Conservation (phyloP, 73 alveolate genomes). For the Paramecium sexaurelia region DNA sequence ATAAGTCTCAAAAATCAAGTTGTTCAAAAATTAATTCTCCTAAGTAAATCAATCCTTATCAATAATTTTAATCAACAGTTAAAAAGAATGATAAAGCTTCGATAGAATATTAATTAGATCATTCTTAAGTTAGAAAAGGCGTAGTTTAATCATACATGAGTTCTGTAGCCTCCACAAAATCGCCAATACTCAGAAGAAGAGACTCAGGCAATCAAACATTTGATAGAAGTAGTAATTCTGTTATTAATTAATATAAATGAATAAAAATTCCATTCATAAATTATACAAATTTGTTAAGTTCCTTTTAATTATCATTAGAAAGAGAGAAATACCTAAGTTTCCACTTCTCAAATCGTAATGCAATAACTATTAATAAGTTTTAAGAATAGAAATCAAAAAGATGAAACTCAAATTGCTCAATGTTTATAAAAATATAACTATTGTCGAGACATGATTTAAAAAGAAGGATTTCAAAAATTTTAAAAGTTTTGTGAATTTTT, state of each 20-base stretch:
- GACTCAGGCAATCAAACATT: slow-evolving; percentile 32
- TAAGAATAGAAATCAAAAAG: slow-evolving; percentile 32
- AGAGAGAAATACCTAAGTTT: not conserved
- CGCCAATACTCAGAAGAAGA: slow-evolving; percentile 23
- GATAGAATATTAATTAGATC: slow-evolving; percentile 18
- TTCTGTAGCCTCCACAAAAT: slow-evolving; percentile 35
- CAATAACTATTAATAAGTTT: not conserved
- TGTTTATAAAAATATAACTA: not conserved
- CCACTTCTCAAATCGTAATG: slow-evolving; percentile 45
- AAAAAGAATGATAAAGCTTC: slow-evolving; percentile 23
- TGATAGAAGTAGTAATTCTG: slow-evolving; percentile 15
- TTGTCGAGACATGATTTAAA: slow-evolving; percentile 32
- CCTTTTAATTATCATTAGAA: not conserved
- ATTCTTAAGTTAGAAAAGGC: not conserved
- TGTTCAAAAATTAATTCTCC: not conserved
- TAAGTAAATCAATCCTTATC: slow-evolving; percentile 12
- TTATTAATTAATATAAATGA: slow-evolving; percentile 29
- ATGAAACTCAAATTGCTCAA: not conserved
- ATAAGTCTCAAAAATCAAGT: not conserved
- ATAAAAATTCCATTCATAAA: not conserved
- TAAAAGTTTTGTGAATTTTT: not conserved
- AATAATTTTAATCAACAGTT: slow-evolving; percentile 20
- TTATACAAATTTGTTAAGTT: slow-evolving; percentile 10
- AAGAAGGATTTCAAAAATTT: slow-evolving; percentile 12
- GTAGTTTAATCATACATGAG: slow-evolving; percentile 5